Evolutionary conservation across 345 rosid genomes (phyloP), one percentile per base, ranked within the genome.

Genomic region (Microcos paniculata): DNA sequence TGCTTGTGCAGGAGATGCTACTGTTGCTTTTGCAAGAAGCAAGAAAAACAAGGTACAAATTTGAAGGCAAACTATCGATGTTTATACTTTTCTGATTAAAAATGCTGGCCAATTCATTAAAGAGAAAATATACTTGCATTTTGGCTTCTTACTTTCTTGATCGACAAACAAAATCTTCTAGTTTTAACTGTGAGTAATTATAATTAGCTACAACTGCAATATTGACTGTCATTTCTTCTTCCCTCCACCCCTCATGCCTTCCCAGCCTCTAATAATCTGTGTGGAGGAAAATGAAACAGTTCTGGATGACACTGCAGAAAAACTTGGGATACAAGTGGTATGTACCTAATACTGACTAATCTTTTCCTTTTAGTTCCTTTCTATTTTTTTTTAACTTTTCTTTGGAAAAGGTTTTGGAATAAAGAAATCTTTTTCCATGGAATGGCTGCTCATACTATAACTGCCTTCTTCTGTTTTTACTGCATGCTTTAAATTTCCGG

Each of bases 271-370:
- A 40, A 82, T 89, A 51, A 85, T 89, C 62, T 74, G 83, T 18
- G 90, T 89, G 77, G 90, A 84, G 87, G 91, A 90, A 81, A 89
- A 90, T 75, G 90, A 78, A 64, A 90, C 91, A 42, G 89, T 88
- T 80, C 86, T 89, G 12, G 72, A 76, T 31, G 84, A 80, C 74
- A 82, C 87, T n/a, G 89, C 91, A 18, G 89, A 89, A 67, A 82
- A 82, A 78, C 79, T 87, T 61, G 85, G 88, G 82, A 87, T 89
- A 56, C 78, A 87, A 56, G 82, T 70, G 88, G 90, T 89, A 86
- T 31, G 87, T 38, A 23, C 45, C 51, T n/a, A 51, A 48, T 58
- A 1, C 14, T 45, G 55, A 30, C 55, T 58, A 46, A 59, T 46
- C 3, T 40, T 33, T 56, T 72, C 12, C 30, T 49, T 4, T 30